Percentiles rank a stretch among this genome's conserved stretches.
These are phyloP conservation scores for Hanseniaspora uvarum DNA, from an alignment of 1,139 yeast genomes.

Conservation along the genomic window DNA sequence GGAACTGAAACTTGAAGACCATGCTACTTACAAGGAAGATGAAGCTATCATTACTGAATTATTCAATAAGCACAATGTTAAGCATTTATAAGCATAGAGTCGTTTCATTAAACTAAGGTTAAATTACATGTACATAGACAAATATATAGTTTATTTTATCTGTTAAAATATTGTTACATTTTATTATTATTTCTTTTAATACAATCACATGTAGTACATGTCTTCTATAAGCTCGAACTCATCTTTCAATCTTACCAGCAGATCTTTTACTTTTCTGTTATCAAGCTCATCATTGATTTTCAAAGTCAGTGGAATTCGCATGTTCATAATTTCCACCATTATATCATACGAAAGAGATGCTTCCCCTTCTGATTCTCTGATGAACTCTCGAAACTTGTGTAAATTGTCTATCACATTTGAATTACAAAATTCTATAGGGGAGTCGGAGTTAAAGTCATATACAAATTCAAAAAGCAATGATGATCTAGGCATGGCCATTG, in stretches of 20 bases:
- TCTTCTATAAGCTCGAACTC: constrained; percentile 27
- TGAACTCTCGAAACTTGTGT: constrained; percentile 13
- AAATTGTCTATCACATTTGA: constrained; percentile 10
- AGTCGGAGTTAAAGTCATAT: neutral
- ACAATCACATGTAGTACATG: constrained; percentile 18
- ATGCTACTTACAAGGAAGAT: constrained; percentile 3
- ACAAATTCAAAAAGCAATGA: constrained; percentile 9
- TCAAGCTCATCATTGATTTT: constrained; percentile 21
- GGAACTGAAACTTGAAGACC: neutral
- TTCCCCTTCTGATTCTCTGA: neutral
- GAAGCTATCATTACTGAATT: neutral
- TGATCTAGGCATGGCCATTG: constrained; percentile 8
- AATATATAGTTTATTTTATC: neutral
- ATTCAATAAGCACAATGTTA: neutral
- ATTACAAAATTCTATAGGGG: constrained; percentile 3
- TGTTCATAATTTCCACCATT: constrained; percentile 15
- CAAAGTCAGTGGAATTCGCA: constrained; percentile 23
- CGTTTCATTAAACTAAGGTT: no score
- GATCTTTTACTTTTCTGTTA: constrained; percentile 23
- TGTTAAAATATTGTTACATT: neutral
- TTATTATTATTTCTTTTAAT: neutral
- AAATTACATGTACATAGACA: neutral
- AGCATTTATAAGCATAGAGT: neutral
- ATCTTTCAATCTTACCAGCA: constrained; percentile 25
- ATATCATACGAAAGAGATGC: neutral